Conservation (phyloP, 805 yeast genomes). For the Torulaspora delbrueckii region DNA sequence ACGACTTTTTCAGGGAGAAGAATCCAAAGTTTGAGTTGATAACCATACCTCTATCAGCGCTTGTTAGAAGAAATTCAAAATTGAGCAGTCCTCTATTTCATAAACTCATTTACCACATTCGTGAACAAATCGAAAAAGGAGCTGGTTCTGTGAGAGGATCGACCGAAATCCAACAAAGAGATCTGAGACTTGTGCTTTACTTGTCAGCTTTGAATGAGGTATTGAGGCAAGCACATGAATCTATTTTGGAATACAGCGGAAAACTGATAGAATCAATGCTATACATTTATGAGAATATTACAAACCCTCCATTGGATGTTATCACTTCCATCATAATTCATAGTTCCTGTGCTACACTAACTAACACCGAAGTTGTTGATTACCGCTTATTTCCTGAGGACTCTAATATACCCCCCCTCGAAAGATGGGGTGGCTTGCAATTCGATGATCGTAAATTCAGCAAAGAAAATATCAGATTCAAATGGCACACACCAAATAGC, state of each 20-base stretch:
- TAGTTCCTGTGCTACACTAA: constrained; percentile 57
- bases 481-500: constrained; percentile 70
- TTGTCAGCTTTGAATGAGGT: constrained; percentile 65
- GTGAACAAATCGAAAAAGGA: constrained; percentile 65
- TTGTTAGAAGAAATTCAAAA: constrained; percentile 53
- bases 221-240: constrained; percentile 59
- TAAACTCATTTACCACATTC: constrained; percentile 41
- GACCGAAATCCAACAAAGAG: constrained; percentile 67
- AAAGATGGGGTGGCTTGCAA: constrained; percentile 74
- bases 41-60: constrained; percentile 66
- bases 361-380: constrained; percentile 57
- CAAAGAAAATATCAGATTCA: constrained; percentile 46
- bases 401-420: constrained; percentile 37
- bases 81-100: constrained; percentile 27
- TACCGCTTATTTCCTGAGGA: constrained; percentile 48
- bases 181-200: constrained; percentile 69
- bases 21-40: constrained; percentile 58
- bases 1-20: constrained; percentile 54
- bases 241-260: constrained; percentile 40
- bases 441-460: constrained; percentile 49
- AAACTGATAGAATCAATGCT: constrained; percentile 42
- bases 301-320: constrained; percentile 54
- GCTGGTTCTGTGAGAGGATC: constrained; percentile 74
- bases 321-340: constrained; percentile 60
- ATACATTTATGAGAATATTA: constrained; percentile 28